phyloP scores from a whole-genome alignment of 257 asterid species.

The Solanum ahanhuiri region DNA sequence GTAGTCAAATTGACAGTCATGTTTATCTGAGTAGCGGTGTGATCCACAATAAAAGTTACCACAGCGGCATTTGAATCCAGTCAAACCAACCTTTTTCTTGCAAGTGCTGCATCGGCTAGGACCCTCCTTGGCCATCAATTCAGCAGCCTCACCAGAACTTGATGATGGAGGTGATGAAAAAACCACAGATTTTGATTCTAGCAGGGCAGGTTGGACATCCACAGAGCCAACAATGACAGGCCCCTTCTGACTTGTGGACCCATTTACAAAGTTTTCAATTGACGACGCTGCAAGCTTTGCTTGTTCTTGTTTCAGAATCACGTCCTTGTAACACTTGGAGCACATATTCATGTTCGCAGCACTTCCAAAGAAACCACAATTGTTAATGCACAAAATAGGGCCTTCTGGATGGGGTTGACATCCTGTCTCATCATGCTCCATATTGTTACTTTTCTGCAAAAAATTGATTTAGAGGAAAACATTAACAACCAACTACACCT shows the following conservation, averaged over 20 bases:
- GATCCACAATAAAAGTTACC: slow-evolving; percentile 43
- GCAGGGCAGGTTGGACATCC: not conserved
- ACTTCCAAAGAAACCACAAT: slow-evolving; percentile 30
- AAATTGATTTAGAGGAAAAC: not conserved
- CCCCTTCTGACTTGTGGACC: slow-evolving; percentile 1
- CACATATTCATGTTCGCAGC: slow-evolving; percentile 44
- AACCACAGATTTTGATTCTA: not conserved
- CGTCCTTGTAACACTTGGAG: slow-evolving; percentile 50
- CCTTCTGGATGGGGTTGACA: slow-evolving; percentile 26
- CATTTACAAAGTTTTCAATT: slow-evolving; percentile 16
- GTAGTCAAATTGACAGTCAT: slow-evolving; percentile 44
- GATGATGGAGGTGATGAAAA: slow-evolving; percentile 9
- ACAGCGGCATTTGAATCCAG: slow-evolving; percentile 48
- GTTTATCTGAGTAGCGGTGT: slow-evolving; percentile 53
- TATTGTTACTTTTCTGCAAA: not conserved
- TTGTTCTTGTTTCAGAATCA: slow-evolving; percentile 26
- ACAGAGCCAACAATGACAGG: not conserved
- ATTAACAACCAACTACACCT: not conserved
- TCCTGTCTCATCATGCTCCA: slow-evolving; percentile 23
- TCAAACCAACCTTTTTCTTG: slow-evolving; percentile 48
- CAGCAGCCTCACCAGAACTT: slow-evolving; percentile 3
- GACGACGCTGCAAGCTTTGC: slow-evolving; percentile 21
- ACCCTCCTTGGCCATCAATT: slow-evolving; percentile 13
- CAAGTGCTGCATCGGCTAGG: slow-evolving; percentile 39
- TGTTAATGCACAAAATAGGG: slow-evolving; percentile 24